Evolutionary conservation across 2,329 filamentous ascomycete species (phyloP).

Genomic region (Cladophialophora bantiana): DNA sequence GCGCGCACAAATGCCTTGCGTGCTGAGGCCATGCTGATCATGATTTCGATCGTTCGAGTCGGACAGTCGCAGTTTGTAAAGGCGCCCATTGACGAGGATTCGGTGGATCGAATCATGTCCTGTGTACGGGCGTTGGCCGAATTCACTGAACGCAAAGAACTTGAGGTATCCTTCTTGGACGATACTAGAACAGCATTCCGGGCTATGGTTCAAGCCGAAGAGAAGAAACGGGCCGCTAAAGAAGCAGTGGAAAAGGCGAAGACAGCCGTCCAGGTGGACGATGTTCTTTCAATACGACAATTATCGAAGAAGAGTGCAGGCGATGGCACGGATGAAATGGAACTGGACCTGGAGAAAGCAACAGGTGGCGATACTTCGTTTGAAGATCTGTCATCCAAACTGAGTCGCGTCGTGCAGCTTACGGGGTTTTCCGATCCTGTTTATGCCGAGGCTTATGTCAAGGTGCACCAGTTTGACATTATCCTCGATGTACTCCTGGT

Average conservation of each 20-base stretch:
- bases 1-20: constrained; percentile 91
- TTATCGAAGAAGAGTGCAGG: constrained; percentile 86
- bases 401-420: constrained; percentile 93
- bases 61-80: constrained; percentile 99
- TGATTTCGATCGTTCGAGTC: constrained; percentile 98
- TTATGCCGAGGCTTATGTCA: constrained; percentile 98
- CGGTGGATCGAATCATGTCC: constrained; percentile 97
- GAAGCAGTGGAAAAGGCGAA: constrained; percentile 92
- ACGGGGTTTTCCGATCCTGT: constrained; percentile 98
- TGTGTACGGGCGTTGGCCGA: constrained; percentile 92
- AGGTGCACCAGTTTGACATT: constrained; percentile 98
- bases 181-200: constrained; percentile 96
- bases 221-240: constrained; percentile 96
- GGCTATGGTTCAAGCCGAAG: constrained; percentile 95
- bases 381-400: constrained; percentile 90
- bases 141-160: constrained; percentile 85
- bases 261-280: constrained; percentile 92
- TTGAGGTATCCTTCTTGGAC: constrained; percentile 90
- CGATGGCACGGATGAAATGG: constrained; percentile 84
- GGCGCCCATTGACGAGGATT: constrained; percentile 95
- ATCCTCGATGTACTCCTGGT: constrained; percentile 94
- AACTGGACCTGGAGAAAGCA: constrained; percentile 89
- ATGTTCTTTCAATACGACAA: constrained; percentile 91
- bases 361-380: constrained; percentile 85
- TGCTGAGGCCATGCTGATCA: constrained; percentile 98